A percentile compares a stretch with the other conserved stretches of the same genome.
Evolutionary conservation across 2,329 filamentous ascomycete genomes (phyloP).

Genomic region (Phialophora verrucosa): DNA sequence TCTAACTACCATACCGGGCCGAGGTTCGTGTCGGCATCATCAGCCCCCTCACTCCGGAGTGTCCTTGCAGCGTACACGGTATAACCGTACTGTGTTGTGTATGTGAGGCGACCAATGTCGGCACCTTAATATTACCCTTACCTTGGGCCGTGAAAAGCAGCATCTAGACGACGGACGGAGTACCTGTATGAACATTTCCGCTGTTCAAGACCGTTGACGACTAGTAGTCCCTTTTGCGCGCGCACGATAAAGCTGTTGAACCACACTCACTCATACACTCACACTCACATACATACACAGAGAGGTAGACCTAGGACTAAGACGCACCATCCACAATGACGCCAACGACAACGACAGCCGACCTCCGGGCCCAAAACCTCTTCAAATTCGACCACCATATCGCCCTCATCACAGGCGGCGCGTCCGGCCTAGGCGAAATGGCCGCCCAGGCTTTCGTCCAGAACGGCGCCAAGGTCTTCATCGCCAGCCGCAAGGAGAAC

Average conservation of each 20-base stretch:
- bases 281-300: background rate
- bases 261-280: no score
- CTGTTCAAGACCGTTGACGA: background rate
- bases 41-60: background rate
- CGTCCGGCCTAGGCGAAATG: slow-evolving; percentile 52
- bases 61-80: no score
- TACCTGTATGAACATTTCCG: no score
- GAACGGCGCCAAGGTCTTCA: slow-evolving; percentile 60
- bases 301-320: background rate
- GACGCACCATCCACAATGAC: background rate
- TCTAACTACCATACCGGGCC: background rate
- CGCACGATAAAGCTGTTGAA: background rate
- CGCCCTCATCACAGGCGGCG: slow-evolving; percentile 43
- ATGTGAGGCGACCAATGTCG: background rate
- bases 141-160: background rate
- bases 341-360: background rate
- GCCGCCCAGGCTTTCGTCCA: slow-evolving; percentile 60
- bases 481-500: slow-evolving; percentile 58
- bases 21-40: background rate
- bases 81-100: background rate
- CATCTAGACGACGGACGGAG: background rate
- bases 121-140: background rate
- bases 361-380: slow-evolving; percentile 40
- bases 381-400: slow-evolving; percentile 42
- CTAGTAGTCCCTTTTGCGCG: background rate